These are phyloP conservation scores for Yamadazyma paraphyllophila DNA, from an alignment of 805 yeast genomes.

Conservation along the genomic window DNA sequence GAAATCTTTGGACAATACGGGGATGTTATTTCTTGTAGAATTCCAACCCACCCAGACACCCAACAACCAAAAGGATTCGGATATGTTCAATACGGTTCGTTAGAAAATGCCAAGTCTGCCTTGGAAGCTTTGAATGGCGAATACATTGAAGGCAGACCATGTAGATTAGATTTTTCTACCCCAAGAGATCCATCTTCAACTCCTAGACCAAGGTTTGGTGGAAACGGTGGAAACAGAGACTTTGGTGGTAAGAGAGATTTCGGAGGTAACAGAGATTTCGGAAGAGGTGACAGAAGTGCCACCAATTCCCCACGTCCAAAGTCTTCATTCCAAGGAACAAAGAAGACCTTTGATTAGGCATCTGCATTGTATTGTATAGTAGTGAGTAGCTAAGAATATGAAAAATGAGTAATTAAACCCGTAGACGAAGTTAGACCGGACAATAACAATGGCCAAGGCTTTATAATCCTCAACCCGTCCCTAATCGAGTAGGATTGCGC, in stretches of 20 bases:
- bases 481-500: no score
- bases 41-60: constrained; percentile 98
- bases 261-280: constrained; percentile 36
- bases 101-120: constrained; percentile 90
- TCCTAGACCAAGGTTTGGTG: constrained; percentile 37
- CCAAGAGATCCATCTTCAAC: constrained; percentile 61
- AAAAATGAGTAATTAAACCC: no score
- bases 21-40: constrained; percentile 81
- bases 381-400: constrained; percentile 4
- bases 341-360: constrained; percentile 72
- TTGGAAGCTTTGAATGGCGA: constrained; percentile 85
- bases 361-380: constrained; percentile 9
- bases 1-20: constrained; percentile 76
- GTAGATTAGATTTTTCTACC: constrained; percentile 91
- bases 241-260: no score
- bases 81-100: constrained; percentile 83
- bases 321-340: constrained; percentile 74
- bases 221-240: no score
- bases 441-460: no score
- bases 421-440: no score
- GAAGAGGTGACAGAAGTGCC: constrained; percentile 40
- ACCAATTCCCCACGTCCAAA: constrained; percentile 59
- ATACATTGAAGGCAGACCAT: constrained; percentile 85
- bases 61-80: constrained; percentile 99
- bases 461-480: not conserved